phyloP scores from a whole-genome alignment of 495 filamentous ascomycete genomes.

The Xylaria flabelliformis region DNA sequence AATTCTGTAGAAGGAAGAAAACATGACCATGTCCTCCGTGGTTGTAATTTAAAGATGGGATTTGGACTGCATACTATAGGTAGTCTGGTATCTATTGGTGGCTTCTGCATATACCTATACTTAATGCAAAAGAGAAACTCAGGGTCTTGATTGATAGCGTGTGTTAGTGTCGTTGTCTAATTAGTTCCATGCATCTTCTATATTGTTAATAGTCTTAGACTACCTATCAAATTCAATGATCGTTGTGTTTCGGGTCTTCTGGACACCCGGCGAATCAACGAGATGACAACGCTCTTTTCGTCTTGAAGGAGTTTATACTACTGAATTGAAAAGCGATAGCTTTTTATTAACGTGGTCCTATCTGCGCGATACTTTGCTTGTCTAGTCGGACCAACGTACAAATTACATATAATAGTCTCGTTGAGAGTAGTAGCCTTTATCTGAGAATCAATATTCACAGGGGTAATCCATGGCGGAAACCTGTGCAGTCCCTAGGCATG shows the following conservation, averaged over 20 bases:
- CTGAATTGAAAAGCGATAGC: constrained; percentile 2
- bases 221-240: no score
- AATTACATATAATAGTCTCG: background rate
- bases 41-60: no score
- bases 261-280: no score
- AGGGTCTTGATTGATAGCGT: background rate
- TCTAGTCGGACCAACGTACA: background rate
- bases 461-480: background rate
- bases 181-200: background rate
- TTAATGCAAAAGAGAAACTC: background rate
- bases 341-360: background rate
- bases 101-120: background rate
- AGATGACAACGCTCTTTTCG: background rate
- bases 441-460: background rate
- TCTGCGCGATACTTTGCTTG: background rate
- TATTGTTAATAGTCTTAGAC: no score
- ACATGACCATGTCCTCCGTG: no score
- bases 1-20: no score
- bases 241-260: no score
- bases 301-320: background rate
- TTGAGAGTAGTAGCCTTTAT: constrained; percentile 3
- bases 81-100: background rate
- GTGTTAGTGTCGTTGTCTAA: background rate
- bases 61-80: no score
- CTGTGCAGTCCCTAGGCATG: background rate